Base-by-base conservation (phyloP, 108 stramenopile species). In the Nitzschia palea region DNA sequence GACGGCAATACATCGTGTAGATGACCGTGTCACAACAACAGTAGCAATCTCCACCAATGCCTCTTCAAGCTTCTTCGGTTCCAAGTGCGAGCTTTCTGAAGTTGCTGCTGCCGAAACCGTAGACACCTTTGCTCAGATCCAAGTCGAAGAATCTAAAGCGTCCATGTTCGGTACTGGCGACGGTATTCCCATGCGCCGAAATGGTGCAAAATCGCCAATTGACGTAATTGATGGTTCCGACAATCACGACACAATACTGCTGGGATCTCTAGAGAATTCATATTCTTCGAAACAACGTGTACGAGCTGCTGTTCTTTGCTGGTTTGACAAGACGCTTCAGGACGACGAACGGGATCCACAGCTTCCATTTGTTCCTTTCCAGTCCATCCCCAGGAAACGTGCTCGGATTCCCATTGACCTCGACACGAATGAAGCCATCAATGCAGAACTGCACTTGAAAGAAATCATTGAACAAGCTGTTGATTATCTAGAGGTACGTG, bases 181-280 rank as follows among this genome's bases (percentile, higher is more conserved):
- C 28, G 67, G 67, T 17, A 55, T 68, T 57, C 67, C 67, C 6
- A 68, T 68, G 67, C 67, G 54, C 23, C 63, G 63, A 50, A 51
- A 32, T 51, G 63, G 63, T n/a, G 26, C 17, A 18, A 51, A 64
- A 20, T 64, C 63, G 5, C 6, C 63, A 0, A n/a, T 64, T 42
- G 29, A 64, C 26, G 55, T 56, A n/a, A 31, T 68, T 10, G 51
- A 62, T 4, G 48, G 29, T 37, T 62, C 70, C 28, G 70, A 71
- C 32, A 40, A 48, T 2, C 48, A 37, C 27, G 61, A 71, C 42
- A 32, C 47, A 12, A 43, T 71, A 25, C 29, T 55, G n/a, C 51
- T 71, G n/a, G 70, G 70, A 3, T 28, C 60, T 15, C 33, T 71
- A 22, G 35, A 18, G 0, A 31, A 34, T 5, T 60, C 62, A 45